These are phyloP conservation scores for Rhizopogon rudus DNA, from an alignment of 768 basidiomycete genomes.

Conservation along the genomic window DNA sequence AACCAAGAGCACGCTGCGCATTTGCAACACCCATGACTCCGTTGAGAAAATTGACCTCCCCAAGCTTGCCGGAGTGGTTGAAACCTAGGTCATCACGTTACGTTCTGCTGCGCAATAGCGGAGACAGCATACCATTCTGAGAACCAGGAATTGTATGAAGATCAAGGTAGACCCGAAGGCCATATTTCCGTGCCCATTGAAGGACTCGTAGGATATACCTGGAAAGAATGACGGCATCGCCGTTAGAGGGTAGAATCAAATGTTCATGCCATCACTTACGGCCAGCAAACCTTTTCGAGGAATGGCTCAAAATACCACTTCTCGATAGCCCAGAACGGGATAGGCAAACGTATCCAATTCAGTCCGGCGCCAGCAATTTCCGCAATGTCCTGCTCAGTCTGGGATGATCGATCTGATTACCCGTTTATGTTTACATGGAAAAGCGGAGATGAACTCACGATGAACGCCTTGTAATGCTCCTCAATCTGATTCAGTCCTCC, in stretches of 20 bases:
- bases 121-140: conserved; percentile 51
- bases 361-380: conserved; percentile 84
- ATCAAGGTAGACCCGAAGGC: conserved; percentile 78
- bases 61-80: conserved; percentile 59
- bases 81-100: conserved; percentile 31
- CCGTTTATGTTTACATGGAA: neutral
- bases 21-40: conserved; percentile 86
- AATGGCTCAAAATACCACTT: conserved; percentile 74
- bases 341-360: conserved; percentile 78
- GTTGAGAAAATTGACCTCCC: conserved; percentile 56
- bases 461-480: conserved; percentile 78
- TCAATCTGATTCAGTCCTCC: conserved; percentile 63
- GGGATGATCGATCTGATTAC: conserved; percentile 2
- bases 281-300: conserved; percentile 70
- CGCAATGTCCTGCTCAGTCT: conserved; percentile 90
- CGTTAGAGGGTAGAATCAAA: neutral
- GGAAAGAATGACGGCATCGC: neutral
- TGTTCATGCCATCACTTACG: conserved; percentile 31
- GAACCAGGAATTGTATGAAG: conserved; percentile 76
- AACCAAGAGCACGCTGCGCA: conserved; percentile 72
- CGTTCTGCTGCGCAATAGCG: neutral
- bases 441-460: conserved; percentile 43
- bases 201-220: conserved; percentile 74
- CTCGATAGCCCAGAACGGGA: conserved; percentile 86
- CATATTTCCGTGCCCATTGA: conserved; percentile 86